Evolutionary conservation across 1,284 basidiomycete genomes (phyloP).

Genomic region (Peniophora sp.): DNA sequence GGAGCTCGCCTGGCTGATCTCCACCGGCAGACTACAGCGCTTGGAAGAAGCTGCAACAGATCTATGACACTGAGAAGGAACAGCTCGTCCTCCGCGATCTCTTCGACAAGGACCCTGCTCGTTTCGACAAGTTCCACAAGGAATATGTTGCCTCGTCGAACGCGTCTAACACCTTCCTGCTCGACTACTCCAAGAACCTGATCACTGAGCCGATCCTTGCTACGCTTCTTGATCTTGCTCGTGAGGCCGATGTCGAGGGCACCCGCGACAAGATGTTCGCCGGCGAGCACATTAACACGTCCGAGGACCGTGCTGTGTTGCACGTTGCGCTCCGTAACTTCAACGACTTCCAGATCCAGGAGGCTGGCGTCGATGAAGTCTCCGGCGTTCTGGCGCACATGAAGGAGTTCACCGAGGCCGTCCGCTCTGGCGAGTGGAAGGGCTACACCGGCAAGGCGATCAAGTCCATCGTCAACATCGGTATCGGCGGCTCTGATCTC

Average conservation of each 20-base stretch:
- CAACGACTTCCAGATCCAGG: conserved; percentile 66
- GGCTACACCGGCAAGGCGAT: conserved; percentile 97
- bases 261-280: conserved; percentile 91
- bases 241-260: conserved; percentile 82
- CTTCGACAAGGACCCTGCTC: conserved; percentile 80
- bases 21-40: conserved; percentile 63
- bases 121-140: conserved; percentile 83
- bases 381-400: conserved; percentile 85
- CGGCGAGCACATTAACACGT: conserved; percentile 97
- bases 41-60: conserved; percentile 88
- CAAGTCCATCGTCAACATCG: conserved; percentile 95
- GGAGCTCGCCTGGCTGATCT: not conserved
- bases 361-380: conserved; percentile 82
- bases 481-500: conserved; percentile 96
- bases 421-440: conserved; percentile 87
- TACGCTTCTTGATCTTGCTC: conserved; percentile 72
- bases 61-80: conserved; percentile 71
- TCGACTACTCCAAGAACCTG: conserved; percentile 97
- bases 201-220: conserved; percentile 82
- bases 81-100: conserved; percentile 86
- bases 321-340: conserved; percentile 93
- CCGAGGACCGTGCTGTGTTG: conserved; percentile 93
- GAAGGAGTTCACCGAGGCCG: conserved; percentile 79
- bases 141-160: conserved; percentile 65
- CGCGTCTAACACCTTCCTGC: conserved; percentile 73